Percentiles rank a stretch among this genome's conserved stretches.
These are phyloP conservation scores for Rubia occidens DNA, from an alignment of 305 asterid genomes.

Conservation along the genomic window DNA sequence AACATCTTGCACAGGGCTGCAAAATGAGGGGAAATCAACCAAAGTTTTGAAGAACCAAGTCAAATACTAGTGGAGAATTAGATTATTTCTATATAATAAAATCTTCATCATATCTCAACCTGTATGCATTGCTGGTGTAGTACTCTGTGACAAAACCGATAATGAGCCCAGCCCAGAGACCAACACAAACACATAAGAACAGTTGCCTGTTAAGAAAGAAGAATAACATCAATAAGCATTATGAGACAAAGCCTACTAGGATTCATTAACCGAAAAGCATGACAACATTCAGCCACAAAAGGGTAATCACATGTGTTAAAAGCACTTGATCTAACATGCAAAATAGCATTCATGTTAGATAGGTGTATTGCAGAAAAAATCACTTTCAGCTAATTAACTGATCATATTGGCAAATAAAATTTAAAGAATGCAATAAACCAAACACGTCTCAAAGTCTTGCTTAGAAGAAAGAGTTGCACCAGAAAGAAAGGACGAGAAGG, in stretches of 20 bases:
- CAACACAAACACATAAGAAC: conserved; percentile 63
- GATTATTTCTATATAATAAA: not conserved
- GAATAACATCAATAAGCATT: not conserved
- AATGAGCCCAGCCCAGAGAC: conserved; percentile 85
- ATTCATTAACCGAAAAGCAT: not conserved
- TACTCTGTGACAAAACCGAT: conserved; percentile 74
- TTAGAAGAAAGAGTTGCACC: not conserved
- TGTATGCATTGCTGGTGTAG: conserved; percentile 78
- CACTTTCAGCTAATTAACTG: too few species aligned
- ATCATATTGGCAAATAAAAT: too few species aligned
- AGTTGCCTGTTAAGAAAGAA: conserved; percentile 44
- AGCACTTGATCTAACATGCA: not conserved
- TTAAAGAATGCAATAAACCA: not conserved
- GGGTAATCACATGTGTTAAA: not conserved
- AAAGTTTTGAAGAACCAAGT: not conserved
- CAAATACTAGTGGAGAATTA: not conserved
- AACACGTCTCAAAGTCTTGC: not conserved
- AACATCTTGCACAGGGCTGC: conserved; percentile 88
- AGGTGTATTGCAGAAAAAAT: too few species aligned
- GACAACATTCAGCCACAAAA: not conserved
- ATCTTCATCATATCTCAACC: conserved; percentile 26
- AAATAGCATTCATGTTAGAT: too few species aligned
- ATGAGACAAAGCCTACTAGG: not conserved
- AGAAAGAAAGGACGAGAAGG: not conserved
- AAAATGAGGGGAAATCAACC: not conserved